Conservation (phyloP, 164 flowering plant species). For the Macadamia tetraphylla region DNA sequence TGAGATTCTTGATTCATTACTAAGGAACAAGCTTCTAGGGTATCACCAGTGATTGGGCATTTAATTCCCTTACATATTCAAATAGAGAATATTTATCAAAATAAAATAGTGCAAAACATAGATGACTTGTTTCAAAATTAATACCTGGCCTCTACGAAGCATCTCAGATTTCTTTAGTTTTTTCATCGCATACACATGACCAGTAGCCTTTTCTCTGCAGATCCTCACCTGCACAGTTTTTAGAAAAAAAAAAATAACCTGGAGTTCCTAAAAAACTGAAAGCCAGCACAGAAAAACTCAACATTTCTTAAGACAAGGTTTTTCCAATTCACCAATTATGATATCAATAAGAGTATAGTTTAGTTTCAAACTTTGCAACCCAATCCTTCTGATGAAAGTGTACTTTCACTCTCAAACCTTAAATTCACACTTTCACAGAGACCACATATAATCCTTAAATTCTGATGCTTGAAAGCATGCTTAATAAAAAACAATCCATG, state of each 20-base stretch:
- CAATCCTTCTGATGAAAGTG: too few relatives aligned
- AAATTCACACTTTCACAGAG: too few relatives aligned
- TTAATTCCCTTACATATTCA: background rate
- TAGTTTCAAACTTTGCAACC: too few relatives aligned
- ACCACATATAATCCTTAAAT: too few relatives aligned
- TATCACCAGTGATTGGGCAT: background rate
- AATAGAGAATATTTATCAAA: background rate
- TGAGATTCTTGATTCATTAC: background rate
- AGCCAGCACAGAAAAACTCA: too few relatives aligned
- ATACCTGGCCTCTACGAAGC: conserved; percentile 45
- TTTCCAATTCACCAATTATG: too few relatives aligned
- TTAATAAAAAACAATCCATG: too few relatives aligned
- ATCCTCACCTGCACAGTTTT: conserved; percentile 29
- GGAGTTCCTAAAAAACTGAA: too few relatives aligned
- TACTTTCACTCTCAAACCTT: too few relatives aligned
- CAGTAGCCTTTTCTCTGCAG: conserved; percentile 33
- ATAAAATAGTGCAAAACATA: background rate
- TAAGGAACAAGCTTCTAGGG: background rate
- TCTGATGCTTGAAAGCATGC: too few relatives aligned
- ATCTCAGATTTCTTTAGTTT: conserved; percentile 37
- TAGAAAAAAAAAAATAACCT: background rate
- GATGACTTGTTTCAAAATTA: background rate
- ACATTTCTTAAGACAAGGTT: too few relatives aligned
- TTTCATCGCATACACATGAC: conserved; percentile 41
- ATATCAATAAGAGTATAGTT: too few relatives aligned